A percentile compares a stretch with the other conserved stretches of the same genome.
phyloP scores from a whole-genome alignment of 805 yeast genomes.

The Tetrapisispora pingtungensis region DNA sequence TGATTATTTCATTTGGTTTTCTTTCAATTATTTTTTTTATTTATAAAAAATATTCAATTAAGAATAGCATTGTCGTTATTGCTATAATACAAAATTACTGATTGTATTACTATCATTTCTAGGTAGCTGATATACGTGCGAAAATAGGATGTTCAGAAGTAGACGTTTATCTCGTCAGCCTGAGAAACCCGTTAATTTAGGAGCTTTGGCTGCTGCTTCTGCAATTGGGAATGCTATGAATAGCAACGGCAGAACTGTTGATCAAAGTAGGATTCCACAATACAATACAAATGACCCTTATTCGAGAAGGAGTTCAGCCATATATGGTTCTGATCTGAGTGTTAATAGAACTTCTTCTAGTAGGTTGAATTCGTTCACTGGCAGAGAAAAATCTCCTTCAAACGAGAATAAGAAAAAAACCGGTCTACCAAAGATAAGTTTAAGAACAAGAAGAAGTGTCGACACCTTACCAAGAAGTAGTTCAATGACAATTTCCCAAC shows the following conservation, averaged over 20 bases:
- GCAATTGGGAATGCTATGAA: constrained; percentile 42
- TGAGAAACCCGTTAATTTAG: constrained; percentile 30
- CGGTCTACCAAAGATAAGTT: neutral
- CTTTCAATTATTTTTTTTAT: no score
- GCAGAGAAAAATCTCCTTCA: neutral
- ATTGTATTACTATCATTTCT: no score
- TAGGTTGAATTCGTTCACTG: neutral
- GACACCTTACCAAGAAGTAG: constrained; percentile 5
- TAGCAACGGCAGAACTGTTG: constrained; percentile 18
- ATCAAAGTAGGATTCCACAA: constrained; percentile 17
- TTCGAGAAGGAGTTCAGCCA: constrained; percentile 3
- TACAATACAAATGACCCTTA: constrained; percentile 13
- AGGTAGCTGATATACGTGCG: no score
- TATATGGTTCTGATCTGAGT: neutral
- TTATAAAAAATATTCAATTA: no score
- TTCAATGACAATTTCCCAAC: constrained; percentile 1
- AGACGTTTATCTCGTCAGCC: constrained; percentile 2
- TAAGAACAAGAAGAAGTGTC: constrained; percentile 3
- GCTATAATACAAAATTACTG: no score
- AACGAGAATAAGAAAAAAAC: constrained; percentile 3
- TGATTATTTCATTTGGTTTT: neutral
- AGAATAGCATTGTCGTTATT: no score
- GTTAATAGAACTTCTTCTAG: neutral
- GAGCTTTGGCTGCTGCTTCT: constrained; percentile 55
- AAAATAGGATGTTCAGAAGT: constrained; percentile 2